These are phyloP conservation scores for Phlebopus sp. DNA, from an alignment of 1,284 basidiomycete genomes.

Conservation along the genomic window DNA sequence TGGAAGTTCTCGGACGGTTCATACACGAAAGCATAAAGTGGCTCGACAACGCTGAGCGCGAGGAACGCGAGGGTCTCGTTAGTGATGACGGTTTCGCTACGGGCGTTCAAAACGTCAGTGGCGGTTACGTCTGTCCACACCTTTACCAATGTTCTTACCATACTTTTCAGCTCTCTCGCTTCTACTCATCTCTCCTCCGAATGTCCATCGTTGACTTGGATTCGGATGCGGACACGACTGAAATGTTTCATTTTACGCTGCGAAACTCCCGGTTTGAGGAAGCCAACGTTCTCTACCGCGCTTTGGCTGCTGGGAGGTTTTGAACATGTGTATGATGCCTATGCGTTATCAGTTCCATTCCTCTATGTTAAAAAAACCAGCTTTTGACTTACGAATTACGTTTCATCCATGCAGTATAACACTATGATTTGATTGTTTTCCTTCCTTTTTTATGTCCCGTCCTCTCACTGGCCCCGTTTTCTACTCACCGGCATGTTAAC, in stretches of 20 bases:
- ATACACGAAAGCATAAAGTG: slow-evolving; percentile 62
- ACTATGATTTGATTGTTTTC: not conserved
- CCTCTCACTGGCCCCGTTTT: not conserved
- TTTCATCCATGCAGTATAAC: slow-evolving; percentile 7
- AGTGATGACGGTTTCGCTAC: slow-evolving; percentile 71
- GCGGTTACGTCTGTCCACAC: not conserved
- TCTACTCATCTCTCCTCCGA: slow-evolving; percentile 67
- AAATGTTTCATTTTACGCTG: slow-evolving; percentile 72
- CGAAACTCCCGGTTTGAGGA: slow-evolving; percentile 70
- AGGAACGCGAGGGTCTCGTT: slow-evolving; percentile 59
- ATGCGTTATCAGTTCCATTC: not conserved
- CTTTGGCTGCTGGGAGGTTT: slow-evolving; percentile 44
- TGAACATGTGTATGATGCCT: slow-evolving; percentile 20
- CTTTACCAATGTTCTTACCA: slow-evolving; percentile 8
- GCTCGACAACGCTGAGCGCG: slow-evolving; percentile 63
- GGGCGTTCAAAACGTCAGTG: slow-evolving; percentile 64
- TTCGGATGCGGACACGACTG: slow-evolving; percentile 63
- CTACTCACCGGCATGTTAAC: too few species aligned
- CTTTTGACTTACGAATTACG: slow-evolving; percentile 21
- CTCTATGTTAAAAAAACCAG: slow-evolving; percentile 5
- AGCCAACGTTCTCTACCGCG: slow-evolving; percentile 65
- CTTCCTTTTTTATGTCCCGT: not conserved
- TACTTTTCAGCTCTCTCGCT: slow-evolving; percentile 62
- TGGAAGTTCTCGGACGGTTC: slow-evolving; percentile 66
- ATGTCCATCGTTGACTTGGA: slow-evolving; percentile 55